Evolutionary conservation across 2,329 filamentous ascomycete genomes (phyloP).

Genomic region (Fusarium domesticum): DNA sequence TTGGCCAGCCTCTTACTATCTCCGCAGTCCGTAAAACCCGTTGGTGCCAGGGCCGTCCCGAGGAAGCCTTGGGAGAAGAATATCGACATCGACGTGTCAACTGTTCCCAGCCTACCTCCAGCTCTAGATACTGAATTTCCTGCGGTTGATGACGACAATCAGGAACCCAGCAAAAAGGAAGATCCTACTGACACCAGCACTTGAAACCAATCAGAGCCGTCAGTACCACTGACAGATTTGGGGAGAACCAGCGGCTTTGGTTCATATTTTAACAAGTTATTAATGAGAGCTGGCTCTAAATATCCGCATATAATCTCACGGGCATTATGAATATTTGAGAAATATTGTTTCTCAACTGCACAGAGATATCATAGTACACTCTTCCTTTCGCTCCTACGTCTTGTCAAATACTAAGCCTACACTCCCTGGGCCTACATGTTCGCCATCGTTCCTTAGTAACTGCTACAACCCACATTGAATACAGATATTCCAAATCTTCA

Average conservation of each 20-base stretch:
- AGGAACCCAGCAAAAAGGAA: not conserved
- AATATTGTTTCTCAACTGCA: no score
- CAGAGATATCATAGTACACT: no score
- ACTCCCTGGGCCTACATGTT: no score
- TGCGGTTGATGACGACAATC: slow-evolving; percentile 23
- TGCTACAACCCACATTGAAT: no score
- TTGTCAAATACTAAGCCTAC: no score
- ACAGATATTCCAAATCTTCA: no score
- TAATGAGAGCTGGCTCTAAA: no score
- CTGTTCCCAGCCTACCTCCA: slow-evolving; percentile 21
- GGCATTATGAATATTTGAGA: no score
- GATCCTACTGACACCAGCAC: not conserved
- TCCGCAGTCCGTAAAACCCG: slow-evolving; percentile 45
- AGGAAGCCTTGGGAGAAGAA: slow-evolving; percentile 78
- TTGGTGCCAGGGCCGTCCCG: slow-evolving; percentile 47
- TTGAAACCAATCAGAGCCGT: not conserved
- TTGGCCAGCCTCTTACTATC: slow-evolving; percentile 8
- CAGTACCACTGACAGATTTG: not conserved
- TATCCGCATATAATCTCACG: no score
- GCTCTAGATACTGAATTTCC: slow-evolving; percentile 37
- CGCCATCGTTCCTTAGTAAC: no score
- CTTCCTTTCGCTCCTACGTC: no score
- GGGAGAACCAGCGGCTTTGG: not conserved
- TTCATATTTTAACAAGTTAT: no score
- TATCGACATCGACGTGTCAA: slow-evolving; percentile 9